These are phyloP conservation scores for Mucor irregularis DNA, from an alignment of 371 early-diverging fungal species.

Conservation along the genomic window DNA sequence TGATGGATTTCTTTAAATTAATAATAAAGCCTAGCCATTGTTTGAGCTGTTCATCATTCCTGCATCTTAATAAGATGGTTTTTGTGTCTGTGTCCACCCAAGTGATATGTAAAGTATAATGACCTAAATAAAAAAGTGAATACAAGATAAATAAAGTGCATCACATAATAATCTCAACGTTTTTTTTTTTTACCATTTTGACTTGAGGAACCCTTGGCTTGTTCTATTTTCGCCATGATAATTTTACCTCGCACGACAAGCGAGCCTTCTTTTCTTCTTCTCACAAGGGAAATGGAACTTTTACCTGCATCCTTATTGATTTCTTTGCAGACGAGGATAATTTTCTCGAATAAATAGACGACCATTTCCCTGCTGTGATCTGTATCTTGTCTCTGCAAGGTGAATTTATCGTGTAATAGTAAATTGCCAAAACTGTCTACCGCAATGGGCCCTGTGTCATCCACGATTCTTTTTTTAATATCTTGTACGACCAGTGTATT, in stretches of 20 bases:
- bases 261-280: slow-evolving; percentile 45
- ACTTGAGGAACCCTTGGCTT: slow-evolving; percentile 68
- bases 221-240: slow-evolving; percentile 76
- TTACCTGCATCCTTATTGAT: slow-evolving; percentile 33
- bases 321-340: slow-evolving; percentile 78
- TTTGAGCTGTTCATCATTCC: slow-evolving; percentile 88
- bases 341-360: slow-evolving; percentile 88
- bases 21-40: slow-evolving; percentile 74
- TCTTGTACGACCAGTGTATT: slow-evolving; percentile 75
- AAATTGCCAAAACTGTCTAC: slow-evolving; percentile 62
- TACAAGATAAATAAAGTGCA: not conserved
- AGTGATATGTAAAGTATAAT: slow-evolving; percentile 32
- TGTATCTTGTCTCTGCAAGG: slow-evolving; percentile 72
- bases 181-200: slow-evolving; percentile 44
- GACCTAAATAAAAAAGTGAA: slow-evolving; percentile 16
- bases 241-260: slow-evolving; percentile 77
- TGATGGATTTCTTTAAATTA: slow-evolving; percentile 53
- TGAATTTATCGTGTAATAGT: slow-evolving; percentile 80
- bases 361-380: slow-evolving; percentile 67
- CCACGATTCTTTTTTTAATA: slow-evolving; percentile 67
- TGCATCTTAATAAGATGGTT: slow-evolving; percentile 82
- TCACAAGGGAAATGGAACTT: slow-evolving; percentile 43
- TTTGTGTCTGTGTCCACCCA: slow-evolving; percentile 62
- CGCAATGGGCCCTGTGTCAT: slow-evolving; percentile 1
- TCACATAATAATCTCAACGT: not conserved